Base-by-base conservation (phyloP, 2,329 filamentous ascomycete genomes). In the Mariannaea sp. region DNA sequence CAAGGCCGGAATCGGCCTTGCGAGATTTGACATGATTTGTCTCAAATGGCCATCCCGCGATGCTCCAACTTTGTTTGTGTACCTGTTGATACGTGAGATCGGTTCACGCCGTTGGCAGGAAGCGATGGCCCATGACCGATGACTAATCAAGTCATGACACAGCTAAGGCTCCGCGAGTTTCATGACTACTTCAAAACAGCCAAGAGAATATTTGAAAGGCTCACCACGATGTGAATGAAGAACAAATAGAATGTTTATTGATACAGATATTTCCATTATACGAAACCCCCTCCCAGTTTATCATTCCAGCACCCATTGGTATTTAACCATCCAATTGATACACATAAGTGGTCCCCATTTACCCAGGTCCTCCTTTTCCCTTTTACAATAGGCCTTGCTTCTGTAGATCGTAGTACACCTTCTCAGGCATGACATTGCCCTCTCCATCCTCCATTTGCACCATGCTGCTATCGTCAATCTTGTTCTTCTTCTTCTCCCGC, bases 381-480 rank as follows among this genome's bases (percentile, higher is more conserved):
- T 53, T 50, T 73, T 79, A 94, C 60, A 95, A 75, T 68, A 96
- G 78, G 27, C 93, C 93, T 71, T 96, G 91, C 76, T 95, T 96
- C 73, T 91, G 89, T 73, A 97, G 75, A 80, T 99, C 94, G 61
- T 92, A 87, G 72, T 97, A 99, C 49, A 99, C 93, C 80, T 96
- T 96, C 76, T 97, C 92, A 0, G 95, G 94, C 94, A 99, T 99
- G 52, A 99, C 94, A 67, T 99, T 97, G 40, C 94, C 94, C 70
- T 96, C 90, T 0, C 85, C 89, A 72, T 99, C 94, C 78, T 99
- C 94, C 94, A 99, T 99, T 78, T 99, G 92, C 43, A 97, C 90
- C 8, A 99, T 84, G 55, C 88, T 90, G 32, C 93, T 91, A 38
- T 89, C 88, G 57, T 87, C 85, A 1, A 87, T 79, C 70, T 86